phyloP scores from a whole-genome alignment of 2,329 filamentous ascomycete genomes.

The Trichoderma atrobrunneum region DNA sequence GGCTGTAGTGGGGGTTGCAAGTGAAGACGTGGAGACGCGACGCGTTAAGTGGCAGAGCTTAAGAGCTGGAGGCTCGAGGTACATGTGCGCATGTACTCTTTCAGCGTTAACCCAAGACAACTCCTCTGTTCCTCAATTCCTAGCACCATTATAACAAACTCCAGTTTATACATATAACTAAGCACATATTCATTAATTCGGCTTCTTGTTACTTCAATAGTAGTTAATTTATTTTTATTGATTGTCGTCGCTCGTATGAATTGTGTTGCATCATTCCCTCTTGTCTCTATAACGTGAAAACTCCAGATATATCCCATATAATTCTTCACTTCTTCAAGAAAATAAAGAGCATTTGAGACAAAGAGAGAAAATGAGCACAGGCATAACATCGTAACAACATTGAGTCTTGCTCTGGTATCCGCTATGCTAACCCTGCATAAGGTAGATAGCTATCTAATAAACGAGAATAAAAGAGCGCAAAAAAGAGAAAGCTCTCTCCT shows the following conservation, averaged over 20 bases:
- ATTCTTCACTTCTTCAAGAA: background rate
- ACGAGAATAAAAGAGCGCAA: background rate
- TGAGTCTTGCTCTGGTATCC: constrained; percentile 16
- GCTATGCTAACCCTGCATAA: background rate
- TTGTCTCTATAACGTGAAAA: background rate
- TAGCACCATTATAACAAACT: background rate
- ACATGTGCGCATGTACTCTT: background rate
- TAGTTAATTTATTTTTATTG: background rate
- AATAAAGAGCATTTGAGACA: background rate
- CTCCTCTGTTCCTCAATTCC: background rate
- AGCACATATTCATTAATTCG: background rate
- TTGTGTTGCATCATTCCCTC: background rate
- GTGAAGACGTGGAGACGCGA: constrained; percentile 5
- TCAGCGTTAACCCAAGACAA: background rate
- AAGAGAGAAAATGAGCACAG: background rate
- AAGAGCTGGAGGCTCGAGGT: background rate
- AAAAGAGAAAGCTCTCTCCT: background rate
- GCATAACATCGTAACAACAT: background rate
- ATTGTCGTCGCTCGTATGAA: background rate
- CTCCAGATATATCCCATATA: background rate
- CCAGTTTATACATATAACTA: background rate
- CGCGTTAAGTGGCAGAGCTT: constrained; percentile 20
- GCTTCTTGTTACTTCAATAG: background rate
- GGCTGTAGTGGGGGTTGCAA: background rate
- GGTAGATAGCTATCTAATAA: background rate